Percentiles rank a stretch among this genome's conserved stretches.
These are phyloP conservation scores for Fusarium protoensiforme DNA, from an alignment of 2,329 filamentous ascomycete species.

Conservation along the genomic window DNA sequence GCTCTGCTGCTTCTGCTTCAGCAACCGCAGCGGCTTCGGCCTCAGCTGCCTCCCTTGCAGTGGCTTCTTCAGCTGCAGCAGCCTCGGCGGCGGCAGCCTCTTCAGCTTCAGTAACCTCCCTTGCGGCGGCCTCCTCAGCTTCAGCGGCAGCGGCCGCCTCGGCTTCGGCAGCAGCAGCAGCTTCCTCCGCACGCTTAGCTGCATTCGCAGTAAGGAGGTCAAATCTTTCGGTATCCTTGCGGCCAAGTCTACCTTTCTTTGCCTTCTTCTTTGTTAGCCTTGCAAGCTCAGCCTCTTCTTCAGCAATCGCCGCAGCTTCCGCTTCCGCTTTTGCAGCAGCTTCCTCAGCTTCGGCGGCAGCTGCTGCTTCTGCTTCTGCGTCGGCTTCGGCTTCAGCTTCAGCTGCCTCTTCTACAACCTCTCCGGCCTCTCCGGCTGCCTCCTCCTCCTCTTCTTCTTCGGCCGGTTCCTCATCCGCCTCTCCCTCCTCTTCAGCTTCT, in stretches of 20 bases:
- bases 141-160: conserved; percentile 25
- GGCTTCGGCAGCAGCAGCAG: conserved; percentile 28
- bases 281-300: conserved; percentile 54
- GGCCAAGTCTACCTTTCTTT: conserved; percentile 49
- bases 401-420: conserved; percentile 26
- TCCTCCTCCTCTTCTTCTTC: conserved; percentile 42
- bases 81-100: conserved; percentile 20
- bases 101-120: conserved; percentile 41
- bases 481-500: conserved; percentile 6
- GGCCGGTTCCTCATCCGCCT: conserved; percentile 33
- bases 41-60: conserved; percentile 43
- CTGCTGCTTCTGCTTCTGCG: conserved; percentile 45
- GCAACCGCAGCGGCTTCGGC: conserved; percentile 33
- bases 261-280: conserved; percentile 48
- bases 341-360: conserved; percentile 28
- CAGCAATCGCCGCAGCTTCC: conserved; percentile 42
- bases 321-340: conserved; percentile 3
- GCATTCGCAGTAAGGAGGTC: conserved; percentile 17
- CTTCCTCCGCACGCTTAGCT: conserved; percentile 37
- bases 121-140: conserved; percentile 35
- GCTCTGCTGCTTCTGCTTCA: conserved; percentile 28
- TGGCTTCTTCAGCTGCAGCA: conserved; percentile 13
- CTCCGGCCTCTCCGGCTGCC: conserved; percentile 31
- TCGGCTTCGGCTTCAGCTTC: conserved; percentile 18
- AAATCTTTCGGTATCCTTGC: conserved; percentile 36